These are phyloP conservation scores for Rhizoclosmatium globosum DNA, from an alignment of 192 early-diverging fungal genomes.

Conservation along the genomic window DNA sequence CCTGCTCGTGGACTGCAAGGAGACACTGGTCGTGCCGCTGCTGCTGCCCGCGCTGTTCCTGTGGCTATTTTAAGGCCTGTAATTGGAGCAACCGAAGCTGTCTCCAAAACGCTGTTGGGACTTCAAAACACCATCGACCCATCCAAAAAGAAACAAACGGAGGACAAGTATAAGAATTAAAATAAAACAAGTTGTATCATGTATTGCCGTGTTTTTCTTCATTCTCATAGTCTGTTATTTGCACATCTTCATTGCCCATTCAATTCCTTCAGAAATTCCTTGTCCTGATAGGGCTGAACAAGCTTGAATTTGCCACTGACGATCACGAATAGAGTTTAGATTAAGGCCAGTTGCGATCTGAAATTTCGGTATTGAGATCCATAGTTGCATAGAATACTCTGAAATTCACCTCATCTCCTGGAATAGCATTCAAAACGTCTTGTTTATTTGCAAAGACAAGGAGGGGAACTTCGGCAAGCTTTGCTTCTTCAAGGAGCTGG, in stretches of 20 bases:
- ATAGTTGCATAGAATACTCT: background rate
- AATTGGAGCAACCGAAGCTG: conserved; percentile 93
- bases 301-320: conserved; percentile 67
- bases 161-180: conserved; percentile 69
- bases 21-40: conserved; percentile 42
- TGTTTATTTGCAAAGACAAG: conserved; percentile 99
- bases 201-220: background rate
- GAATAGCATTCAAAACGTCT: conserved; percentile 74
- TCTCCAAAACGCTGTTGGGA: conserved; percentile 90
- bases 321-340: conserved; percentile 63
- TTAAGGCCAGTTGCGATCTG: conserved; percentile 66
- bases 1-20: conserved; percentile 50
- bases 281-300: conserved; percentile 62
- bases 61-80: conserved; percentile 93
- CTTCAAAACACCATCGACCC: conserved; percentile 93
- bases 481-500: conserved; percentile 84
- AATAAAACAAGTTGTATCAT: background rate
- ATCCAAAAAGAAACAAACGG: conserved; percentile 72
- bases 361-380: background rate
- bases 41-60: conserved; percentile 83
- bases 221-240: conserved; percentile 5
- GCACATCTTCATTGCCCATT: conserved; percentile 64
- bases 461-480: conserved; percentile 88
- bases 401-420: conserved; percentile 55
- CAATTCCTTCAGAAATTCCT: conserved; percentile 64